phyloP scores from a whole-genome alignment of 306 rosid genomes.

The Lupinus albus region DNA sequence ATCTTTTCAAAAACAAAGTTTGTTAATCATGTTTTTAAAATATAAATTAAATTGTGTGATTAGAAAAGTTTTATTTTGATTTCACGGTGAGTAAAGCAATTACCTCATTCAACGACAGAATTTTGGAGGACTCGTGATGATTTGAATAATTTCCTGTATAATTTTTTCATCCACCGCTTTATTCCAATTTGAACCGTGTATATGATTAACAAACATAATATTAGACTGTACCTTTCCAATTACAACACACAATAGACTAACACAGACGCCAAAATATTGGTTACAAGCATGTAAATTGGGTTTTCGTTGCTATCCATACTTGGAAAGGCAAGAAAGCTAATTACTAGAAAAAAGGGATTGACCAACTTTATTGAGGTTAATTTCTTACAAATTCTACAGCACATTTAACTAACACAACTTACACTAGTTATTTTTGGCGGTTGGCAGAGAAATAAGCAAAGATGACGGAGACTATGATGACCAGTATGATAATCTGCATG shows the following conservation, averaged over 20 bases:
- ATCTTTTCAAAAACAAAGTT: too few relatives aligned
- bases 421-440: conserved; percentile 53
- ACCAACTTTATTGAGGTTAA: conserved; percentile 23
- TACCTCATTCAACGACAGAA: not conserved
- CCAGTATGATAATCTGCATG: conserved; percentile 66
- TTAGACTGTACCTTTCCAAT: conserved; percentile 1
- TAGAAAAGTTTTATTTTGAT: too few relatives aligned
- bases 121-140: conserved; percentile 6
- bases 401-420: conserved; percentile 39
- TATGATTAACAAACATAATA: conserved; percentile 18
- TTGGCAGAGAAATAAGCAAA: conserved; percentile 61
- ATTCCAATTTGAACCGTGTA: conserved; percentile 6
- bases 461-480: conserved; percentile 55
- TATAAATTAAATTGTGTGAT: too few relatives aligned
- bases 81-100: too few relatives aligned
- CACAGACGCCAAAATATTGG: conserved; percentile 25
- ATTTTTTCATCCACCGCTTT: not conserved
- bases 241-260: conserved; percentile 16
- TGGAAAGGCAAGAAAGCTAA: conserved; percentile 10
- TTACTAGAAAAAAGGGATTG: conserved; percentile 15
- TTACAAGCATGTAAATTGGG: not conserved
- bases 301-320: conserved; percentile 18
- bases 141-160: not conserved
- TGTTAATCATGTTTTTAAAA: too few relatives aligned
- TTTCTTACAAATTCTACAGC: conserved; percentile 9